phyloP scores from a whole-genome alignment of 257 asterid species.

The Cordia subcordata region DNA sequence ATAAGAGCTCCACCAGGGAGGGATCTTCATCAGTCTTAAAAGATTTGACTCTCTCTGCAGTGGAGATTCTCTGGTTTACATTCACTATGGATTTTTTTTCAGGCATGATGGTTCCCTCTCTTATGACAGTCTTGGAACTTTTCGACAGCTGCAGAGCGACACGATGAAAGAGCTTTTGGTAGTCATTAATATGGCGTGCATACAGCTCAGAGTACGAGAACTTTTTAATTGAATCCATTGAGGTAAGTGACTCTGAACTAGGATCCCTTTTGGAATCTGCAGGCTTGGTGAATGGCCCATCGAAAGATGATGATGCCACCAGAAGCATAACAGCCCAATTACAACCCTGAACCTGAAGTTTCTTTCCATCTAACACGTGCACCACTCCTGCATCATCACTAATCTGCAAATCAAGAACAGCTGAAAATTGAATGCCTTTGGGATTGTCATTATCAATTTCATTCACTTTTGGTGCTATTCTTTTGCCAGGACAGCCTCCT shows the following conservation, averaged over 20 bases:
- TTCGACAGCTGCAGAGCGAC: constrained; percentile 58
- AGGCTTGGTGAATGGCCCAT: constrained; percentile 63
- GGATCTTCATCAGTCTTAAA: constrained; percentile 70
- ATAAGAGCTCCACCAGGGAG: constrained; percentile 60
- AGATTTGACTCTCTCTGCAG: constrained; percentile 55
- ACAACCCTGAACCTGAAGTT: constrained; percentile 49
- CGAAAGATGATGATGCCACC: constrained; percentile 62
- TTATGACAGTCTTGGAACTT: constrained; percentile 15
- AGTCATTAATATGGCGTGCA: constrained; percentile 62
- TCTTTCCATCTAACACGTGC: constrained; percentile 39
- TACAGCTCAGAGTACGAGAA: constrained; percentile 55
- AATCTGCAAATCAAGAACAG: constrained; percentile 66
- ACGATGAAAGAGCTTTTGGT: constrained; percentile 65
- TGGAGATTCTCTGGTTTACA: constrained; percentile 22
- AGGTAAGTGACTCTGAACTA: constrained; percentile 27
- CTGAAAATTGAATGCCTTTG: constrained; percentile 52
- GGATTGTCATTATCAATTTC: constrained; percentile 28
- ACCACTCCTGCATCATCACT: constrained; percentile 30
- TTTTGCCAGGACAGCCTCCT: constrained; percentile 55
- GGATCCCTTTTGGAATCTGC: constrained; percentile 55
- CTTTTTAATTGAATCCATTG: constrained; percentile 40
- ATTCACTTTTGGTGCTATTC: constrained; percentile 24
- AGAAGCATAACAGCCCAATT: constrained; percentile 61
- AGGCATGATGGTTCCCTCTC: constrained; percentile 3
- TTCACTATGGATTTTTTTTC: constrained; percentile 1